Evolutionary conservation across 176 grass and related monocot species (phyloP), one percentile per base, ranked within the genome.

Genomic region (Miscanthus lutarioriparius): DNA sequence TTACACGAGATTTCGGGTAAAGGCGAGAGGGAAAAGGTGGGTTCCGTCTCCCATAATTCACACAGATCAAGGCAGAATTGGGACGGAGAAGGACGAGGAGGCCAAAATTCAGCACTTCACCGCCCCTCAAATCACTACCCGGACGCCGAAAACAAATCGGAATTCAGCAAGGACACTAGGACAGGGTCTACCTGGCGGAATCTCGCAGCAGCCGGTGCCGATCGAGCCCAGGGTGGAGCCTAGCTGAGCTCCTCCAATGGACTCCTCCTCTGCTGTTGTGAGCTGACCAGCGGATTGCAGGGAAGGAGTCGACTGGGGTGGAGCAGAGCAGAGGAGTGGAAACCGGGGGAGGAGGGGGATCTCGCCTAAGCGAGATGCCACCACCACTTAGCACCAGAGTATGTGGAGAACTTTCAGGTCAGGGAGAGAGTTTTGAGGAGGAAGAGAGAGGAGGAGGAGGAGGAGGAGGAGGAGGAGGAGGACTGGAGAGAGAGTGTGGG

Each of bases 341-440:
- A 70, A 49, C 77, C 72, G 69, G 68, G 38, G 66, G 78, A 69
- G 79, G 67, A 81, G 63, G 74, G 80, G 70, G 87, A 86, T 89
- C 77, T 83, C 84, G 41, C 84, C 80, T 38, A 37, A 36, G 74
- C 80, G 84, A 87, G 84, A 90, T 64, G 79, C 80, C 74, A 6
- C 80, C 83, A 66, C 79, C 84, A 72, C 66, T 72, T 27, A 64
- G 47, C 48, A 79, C 56, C 83, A 69, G 58, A 81, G 65, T 78
- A 39, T 77, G 33, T 54, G 67, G 68, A 79, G 74, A 79, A 79
- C 69, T 87, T 83, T 36, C 80, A 51, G 84, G 54, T 9, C 14
- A 17, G 66, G 69, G 67, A 61, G 64, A 82, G 88, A 68, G 78
- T 82, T 83, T 79, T 86, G 59, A 83, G 88, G 84, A 22, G 8